phyloP scores from a whole-genome alignment of 495 filamentous ascomycete genomes.

The Penicillium soppii region DNA sequence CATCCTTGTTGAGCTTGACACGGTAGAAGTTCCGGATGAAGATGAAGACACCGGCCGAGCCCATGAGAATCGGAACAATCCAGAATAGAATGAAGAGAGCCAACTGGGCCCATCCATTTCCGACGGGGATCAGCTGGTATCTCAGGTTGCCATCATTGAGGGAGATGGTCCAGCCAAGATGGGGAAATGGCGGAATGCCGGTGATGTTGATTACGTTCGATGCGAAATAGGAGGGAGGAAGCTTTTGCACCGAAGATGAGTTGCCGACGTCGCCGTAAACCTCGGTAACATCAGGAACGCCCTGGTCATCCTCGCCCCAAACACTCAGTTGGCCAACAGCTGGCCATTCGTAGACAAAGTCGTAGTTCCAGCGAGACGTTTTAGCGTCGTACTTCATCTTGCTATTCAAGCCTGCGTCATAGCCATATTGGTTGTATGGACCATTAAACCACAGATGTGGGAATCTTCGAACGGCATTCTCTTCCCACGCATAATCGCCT shows the following conservation, averaged over 20 bases:
- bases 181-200: conserved; percentile 38
- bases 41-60: conserved; percentile 36
- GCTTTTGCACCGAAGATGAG: conserved; percentile 15
- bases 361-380: conserved; percentile 47
- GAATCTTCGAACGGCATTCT: conserved; percentile 45
- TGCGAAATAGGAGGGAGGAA: conserved; percentile 22
- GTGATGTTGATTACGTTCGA: conserved; percentile 51
- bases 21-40: conserved; percentile 50
- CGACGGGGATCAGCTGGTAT: conserved; percentile 41
- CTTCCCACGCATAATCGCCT: conserved; percentile 47
- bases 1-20: conserved; percentile 49
- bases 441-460: conserved; percentile 63
- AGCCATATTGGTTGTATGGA: conserved; percentile 62
- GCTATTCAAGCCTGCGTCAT: conserved; percentile 55
- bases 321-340: conserved; percentile 44
- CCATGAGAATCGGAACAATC: conserved; percentile 41
- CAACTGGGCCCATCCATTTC: conserved; percentile 41
- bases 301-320: conserved; percentile 49
- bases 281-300: conserved; percentile 45
- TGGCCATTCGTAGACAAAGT: conserved; percentile 55
- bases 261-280: conserved; percentile 50
- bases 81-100: conserved; percentile 45
- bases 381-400: conserved; percentile 48
- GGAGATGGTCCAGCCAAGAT: conserved; percentile 42
- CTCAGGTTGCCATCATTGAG: conserved; percentile 46